Conservation (phyloP, 768 basidiomycete species). For the Tulasnella sp. region DNA sequence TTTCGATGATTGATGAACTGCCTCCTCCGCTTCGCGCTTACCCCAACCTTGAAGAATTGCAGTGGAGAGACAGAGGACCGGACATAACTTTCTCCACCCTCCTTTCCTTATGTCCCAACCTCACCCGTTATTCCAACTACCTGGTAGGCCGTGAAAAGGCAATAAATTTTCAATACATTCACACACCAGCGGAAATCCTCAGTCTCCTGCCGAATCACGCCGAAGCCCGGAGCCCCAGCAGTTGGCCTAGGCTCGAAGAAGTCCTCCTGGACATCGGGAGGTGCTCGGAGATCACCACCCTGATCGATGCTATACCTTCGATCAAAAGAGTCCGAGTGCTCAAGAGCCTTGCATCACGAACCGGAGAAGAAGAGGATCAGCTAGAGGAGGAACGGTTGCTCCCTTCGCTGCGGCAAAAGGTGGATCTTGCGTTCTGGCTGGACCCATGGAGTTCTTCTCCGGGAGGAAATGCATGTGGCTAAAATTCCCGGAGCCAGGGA, state of each 20-base stretch:
- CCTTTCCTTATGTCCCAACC: neutral
- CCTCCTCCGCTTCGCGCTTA: neutral
- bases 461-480: too few relatives aligned
- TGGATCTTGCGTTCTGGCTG: neutral
- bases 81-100: neutral
- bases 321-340: neutral
- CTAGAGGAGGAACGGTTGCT: neutral
- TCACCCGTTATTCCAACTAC: neutral
- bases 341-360: neutral
- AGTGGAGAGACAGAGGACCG: neutral
- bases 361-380: neutral
- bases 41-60: neutral
- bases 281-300: neutral
- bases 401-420: neutral
- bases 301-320: neutral
- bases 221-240: neutral
- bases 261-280: neutral
- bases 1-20: neutral
- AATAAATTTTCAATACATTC: neutral
- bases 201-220: neutral
- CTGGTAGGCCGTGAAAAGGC: neutral
- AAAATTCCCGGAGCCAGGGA: too few relatives aligned
- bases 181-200: neutral
- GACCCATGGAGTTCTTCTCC: neutral
- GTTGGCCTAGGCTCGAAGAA: neutral